These are phyloP conservation scores for Aphanomyces invadans DNA, from an alignment of 352 stramenopile species.

Conservation along the genomic window DNA sequence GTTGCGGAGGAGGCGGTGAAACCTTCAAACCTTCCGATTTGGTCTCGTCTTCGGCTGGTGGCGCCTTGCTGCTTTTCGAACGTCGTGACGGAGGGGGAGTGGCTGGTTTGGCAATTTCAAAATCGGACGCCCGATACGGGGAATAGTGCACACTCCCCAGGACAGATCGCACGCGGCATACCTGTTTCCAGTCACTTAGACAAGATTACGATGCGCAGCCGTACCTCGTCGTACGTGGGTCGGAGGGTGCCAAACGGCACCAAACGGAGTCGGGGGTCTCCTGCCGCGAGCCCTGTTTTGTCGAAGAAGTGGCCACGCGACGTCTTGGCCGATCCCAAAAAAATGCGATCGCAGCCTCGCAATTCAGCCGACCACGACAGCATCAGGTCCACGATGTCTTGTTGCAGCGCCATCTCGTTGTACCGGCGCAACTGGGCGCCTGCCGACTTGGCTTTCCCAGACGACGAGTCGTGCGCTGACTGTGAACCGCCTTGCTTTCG, in stretches of 20 bases:
- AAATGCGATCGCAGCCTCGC: constrained; percentile 50
- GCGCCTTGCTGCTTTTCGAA: too few species aligned
- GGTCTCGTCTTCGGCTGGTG: neutral
- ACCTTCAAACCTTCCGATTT: neutral
- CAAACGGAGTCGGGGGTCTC: constrained; percentile 54
- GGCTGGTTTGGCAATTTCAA: constrained; percentile 6
- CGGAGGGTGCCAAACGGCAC: constrained; percentile 80
- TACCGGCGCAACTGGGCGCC: constrained; percentile 88
- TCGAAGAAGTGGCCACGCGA: constrained; percentile 79
- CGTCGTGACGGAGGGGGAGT: neutral
- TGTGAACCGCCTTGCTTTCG: constrained; percentile 91
- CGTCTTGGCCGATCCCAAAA: constrained; percentile 57
- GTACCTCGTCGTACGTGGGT: constrained; percentile 75
- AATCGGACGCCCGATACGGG: constrained; percentile 24
- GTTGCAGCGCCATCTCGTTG: constrained; percentile 85
- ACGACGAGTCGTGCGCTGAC: constrained; percentile 72
- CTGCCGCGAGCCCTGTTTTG: constrained; percentile 43
- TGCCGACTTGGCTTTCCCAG: constrained; percentile 86
- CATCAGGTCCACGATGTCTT: constrained; percentile 81
- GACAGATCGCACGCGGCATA: constrained; percentile 64
- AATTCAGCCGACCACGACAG: constrained; percentile 69
- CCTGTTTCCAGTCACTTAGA: constrained; percentile 1
- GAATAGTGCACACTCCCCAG: constrained; percentile 58
- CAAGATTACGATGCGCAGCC: too few species aligned
- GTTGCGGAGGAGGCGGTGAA: neutral